Evolutionary conservation across 331 rosid genomes (phyloP).

Genomic region (Prunus yedoensis): DNA sequence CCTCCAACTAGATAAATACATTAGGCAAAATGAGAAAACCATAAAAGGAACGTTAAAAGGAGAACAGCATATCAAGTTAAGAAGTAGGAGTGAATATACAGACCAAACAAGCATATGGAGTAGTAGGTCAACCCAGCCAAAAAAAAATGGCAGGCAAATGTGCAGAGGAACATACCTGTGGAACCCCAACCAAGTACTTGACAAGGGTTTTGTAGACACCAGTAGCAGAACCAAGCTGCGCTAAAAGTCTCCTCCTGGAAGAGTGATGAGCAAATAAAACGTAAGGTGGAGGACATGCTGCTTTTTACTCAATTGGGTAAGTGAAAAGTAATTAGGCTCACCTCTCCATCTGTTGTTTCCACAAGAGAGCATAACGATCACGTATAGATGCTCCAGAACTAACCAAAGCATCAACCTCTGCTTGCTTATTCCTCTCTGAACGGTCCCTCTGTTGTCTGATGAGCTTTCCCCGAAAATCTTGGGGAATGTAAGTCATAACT

Average conservation of each 20-base stretch:
- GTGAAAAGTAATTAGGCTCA: slow-evolving; percentile 22
- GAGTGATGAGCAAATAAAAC: slow-evolving; percentile 21
- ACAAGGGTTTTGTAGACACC: slow-evolving; percentile 98
- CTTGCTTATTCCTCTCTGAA: slow-evolving; percentile 95
- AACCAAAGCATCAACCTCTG: slow-evolving; percentile 77
- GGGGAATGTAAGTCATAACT: slow-evolving; percentile 99
- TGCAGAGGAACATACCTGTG: slow-evolving; percentile 60
- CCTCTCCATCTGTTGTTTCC: slow-evolving; percentile 99
- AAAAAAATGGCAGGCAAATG: background rate
- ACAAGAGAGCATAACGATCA: slow-evolving; percentile 75
- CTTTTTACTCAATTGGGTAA: background rate
- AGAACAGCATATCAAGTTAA: background rate
- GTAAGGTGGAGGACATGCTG: slow-evolving; percentile 23
- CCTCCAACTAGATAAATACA: slow-evolving; percentile 11
- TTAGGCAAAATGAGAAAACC: background rate
- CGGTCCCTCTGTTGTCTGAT: slow-evolving; percentile 91
- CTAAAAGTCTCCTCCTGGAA: slow-evolving; percentile 83
- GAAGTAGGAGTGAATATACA: background rate
- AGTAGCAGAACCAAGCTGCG: slow-evolving; percentile 96
- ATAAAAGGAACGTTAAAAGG: background rate
- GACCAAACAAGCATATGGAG: slow-evolving; percentile 11
- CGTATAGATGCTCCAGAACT: slow-evolving; percentile 79
- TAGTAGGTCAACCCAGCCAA: slow-evolving; percentile 11
- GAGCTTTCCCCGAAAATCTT: slow-evolving; percentile 95
- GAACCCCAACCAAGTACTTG: slow-evolving; percentile 97